Base-by-base conservation (phyloP, 257 asterid species). In the Solanum okadae region DNA sequence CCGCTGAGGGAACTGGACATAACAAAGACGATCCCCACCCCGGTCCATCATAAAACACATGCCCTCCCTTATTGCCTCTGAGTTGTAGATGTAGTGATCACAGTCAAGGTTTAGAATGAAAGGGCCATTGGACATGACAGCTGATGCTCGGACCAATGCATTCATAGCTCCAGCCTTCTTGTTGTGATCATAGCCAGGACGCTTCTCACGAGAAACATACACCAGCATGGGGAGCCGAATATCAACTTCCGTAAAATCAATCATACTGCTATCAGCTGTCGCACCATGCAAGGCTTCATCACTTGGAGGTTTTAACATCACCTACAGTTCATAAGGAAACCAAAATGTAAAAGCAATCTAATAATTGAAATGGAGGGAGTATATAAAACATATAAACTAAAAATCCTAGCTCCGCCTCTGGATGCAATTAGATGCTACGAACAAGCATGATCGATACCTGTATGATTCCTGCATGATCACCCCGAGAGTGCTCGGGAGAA, bases 161-260 rank as follows among this genome's bases (percentile, higher is more conserved):
- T 96, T 96, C 98, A 96, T 95, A 34, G 98, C 98, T 25, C 98
- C 98, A 22, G 98, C 98, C 92, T 96, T 96, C 90, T 96, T 96
- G 89, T 96, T 96, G 93, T 96, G 98, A 90, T 96, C 98, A 83
- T 96, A 96, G 1, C 98, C 98, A 0, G 98, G 98, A 20, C 98
- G 95, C 85, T 96, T 96, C 88, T 96, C 98, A 38, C 98, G 98
- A 38, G 98, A 96, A 46, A 95, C 98, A 35, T 96, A 96, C 84
- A 96, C 98, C 44, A 96, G 93, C 94, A 96, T 46, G 34, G 98
- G 98, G 73, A 96, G 95, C 52, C 98, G 96, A 87, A 96, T 96
- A 91, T 96, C 98, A 1, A 94, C 93, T 76, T 96, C 98, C 3
- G 93, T 84, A 35, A 93, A 91, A 88, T 94, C 98, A 70, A 95